Conservation (phyloP, 1,284 basidiomycete species). For the Leccinum fallax region DNA sequence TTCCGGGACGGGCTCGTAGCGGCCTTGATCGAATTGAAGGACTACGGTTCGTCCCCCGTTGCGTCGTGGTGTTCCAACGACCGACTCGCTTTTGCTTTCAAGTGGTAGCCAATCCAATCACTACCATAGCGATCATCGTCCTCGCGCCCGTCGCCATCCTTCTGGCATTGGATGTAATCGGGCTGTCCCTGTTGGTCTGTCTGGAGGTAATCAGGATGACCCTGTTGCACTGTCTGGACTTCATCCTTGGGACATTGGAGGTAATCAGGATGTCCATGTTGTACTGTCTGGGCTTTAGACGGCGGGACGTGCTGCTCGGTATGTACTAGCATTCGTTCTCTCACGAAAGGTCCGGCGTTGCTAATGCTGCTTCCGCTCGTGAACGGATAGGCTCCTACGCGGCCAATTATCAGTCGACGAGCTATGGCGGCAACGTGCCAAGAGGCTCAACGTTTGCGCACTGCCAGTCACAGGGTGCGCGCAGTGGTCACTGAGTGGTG, state of each 20-base stretch:
- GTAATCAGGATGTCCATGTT: not conserved
- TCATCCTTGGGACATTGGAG: too few relatives aligned
- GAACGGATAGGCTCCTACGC: constrained; percentile 12
- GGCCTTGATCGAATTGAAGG: constrained; percentile 11
- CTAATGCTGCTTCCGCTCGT: not conserved
- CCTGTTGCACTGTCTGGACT: constrained; percentile 4
- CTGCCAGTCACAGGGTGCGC: constrained; percentile 14
- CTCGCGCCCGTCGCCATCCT: constrained; percentile 16
- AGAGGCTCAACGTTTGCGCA: constrained; percentile 12
- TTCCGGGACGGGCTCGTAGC: constrained; percentile 24
- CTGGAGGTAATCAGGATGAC: not conserved
- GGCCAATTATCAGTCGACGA: constrained; percentile 26
- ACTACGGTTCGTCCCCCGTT: constrained; percentile 22
- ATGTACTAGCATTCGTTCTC: not conserved
- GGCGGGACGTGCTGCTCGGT: constrained; percentile 16
- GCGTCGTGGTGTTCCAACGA: not conserved
- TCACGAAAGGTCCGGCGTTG: not conserved
- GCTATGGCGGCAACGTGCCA: constrained; percentile 19
- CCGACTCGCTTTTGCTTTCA: not conserved
- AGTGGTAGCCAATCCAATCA: constrained; percentile 20
- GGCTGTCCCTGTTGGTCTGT: not conserved
- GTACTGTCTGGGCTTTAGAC: not conserved
- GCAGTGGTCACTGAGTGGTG: not conserved
- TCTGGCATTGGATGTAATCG: not conserved
- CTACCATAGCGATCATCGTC: constrained; percentile 11